phyloP scores from a whole-genome alignment of 2,329 filamentous ascomycete species.

The Claviceps purpurea region DNA sequence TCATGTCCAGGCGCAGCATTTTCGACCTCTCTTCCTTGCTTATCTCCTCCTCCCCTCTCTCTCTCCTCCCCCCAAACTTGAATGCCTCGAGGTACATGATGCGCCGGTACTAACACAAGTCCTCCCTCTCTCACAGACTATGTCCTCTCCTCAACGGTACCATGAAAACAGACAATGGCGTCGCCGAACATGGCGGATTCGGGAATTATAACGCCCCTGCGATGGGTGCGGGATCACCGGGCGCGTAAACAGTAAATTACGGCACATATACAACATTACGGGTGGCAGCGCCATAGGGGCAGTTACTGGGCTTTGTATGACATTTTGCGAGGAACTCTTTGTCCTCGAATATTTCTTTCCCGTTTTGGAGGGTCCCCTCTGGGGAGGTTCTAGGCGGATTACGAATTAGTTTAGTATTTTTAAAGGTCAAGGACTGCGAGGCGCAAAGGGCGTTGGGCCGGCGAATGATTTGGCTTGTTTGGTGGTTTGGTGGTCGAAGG shows the following conservation, averaged over 20 bases:
- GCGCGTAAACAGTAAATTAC: not conserved
- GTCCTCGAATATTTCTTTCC: too few species aligned
- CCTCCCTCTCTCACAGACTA: conserved; percentile 36
- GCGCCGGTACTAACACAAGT: conserved; percentile 7
- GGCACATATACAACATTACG: not conserved
- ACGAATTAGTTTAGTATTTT: too few species aligned
- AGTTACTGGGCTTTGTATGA: too few species aligned
- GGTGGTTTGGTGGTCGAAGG: not conserved
- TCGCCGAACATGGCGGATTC: conserved; percentile 45
- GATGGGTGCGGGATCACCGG: conserved; percentile 20
- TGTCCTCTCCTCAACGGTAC: conserved; percentile 79
- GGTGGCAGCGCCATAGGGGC: too few species aligned
- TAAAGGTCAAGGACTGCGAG: not conserved
- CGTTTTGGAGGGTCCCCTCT: too few species aligned
- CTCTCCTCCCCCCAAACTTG: not conserved
- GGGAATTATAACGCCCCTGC: conserved; percentile 36
- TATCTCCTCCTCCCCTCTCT: not conserved
- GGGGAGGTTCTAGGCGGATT: too few species aligned
- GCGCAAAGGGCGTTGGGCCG: not conserved
- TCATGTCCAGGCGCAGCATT: too few species aligned
- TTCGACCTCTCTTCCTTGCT: not conserved
- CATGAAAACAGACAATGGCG: conserved; percentile 47
- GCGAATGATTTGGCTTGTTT: not conserved
- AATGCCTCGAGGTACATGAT: too few species aligned
- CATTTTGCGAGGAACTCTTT: not conserved